Evolutionary conservation across 257 asterid genomes (phyloP), one percentile per base, ranked within the genome.

Genomic region (Solanum rostratum): DNA sequence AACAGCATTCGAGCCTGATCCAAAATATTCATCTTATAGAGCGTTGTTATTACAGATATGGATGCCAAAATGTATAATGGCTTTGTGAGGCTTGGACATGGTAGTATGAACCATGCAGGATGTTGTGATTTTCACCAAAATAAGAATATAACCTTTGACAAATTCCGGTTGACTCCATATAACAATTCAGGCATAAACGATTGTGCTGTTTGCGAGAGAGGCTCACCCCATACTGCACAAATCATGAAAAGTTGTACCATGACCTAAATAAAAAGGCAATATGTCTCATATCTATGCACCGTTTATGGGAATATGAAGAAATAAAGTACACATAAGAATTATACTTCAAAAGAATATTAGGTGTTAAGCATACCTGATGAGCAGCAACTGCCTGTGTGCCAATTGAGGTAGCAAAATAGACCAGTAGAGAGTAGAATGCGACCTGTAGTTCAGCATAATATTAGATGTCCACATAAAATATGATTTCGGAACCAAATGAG

Each of bases 171-270:
- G 63, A 90, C 95, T 90, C 98, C 99, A 89, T 91, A 91, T 78
- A 96, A 83, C 85, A 93, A 85, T 90, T 95, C 97, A 0, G 98
- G 99, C 97, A 96, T 91, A 90, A 92, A 96, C 45, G 98, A 92
- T 87, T 95, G 98, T 43, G 98, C 97, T 11, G 99, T 96, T 88
- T 95, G 98, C 79, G 99, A 96, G 73, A 96, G 98, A 85, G 98
- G 98, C 85, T 96, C 98, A 78, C 98, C 98, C 90, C 91, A 95
- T 78, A 96, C 97, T 15, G 98, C 81, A 88, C 97, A 96, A 91
- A 93, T 89, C 89, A 95, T 85, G 86, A 89, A 95, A 82, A 96
- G 82, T 86, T 96, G 99, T 85, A 96, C 91, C 98, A 95, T 95
- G 90, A 96, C 99, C 98, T 96, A 84, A 37, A 89, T 11, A 73